Percentiles rank a stretch among this genome's conserved stretches.
Evolutionary conservation across 2,329 filamentous ascomycete species (phyloP).

Genomic region (Phialophora chinensis): DNA sequence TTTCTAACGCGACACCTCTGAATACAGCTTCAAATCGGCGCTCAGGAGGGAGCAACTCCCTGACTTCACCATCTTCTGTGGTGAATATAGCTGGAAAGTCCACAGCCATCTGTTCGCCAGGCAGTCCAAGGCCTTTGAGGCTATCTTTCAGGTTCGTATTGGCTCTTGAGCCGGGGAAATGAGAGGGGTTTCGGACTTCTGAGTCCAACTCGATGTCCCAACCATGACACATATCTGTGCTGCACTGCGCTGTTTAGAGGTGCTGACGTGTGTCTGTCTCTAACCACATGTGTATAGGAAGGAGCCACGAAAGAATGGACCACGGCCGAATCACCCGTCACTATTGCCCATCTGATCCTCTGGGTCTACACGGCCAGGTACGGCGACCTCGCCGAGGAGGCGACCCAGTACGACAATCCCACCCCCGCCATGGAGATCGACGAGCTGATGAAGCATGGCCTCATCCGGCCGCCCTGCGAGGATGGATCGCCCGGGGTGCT

Average conservation of each 20-base stretch:
- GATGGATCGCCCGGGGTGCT: background rate
- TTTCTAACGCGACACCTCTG: background rate
- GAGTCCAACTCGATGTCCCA: background rate
- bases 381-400: background rate
- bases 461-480: background rate
- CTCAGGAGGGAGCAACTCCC: conserved; percentile 18
- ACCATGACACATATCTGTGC: background rate
- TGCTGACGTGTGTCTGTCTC: background rate
- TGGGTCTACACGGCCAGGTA: conserved; percentile 26
- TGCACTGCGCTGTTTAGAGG: background rate
- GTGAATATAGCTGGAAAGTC: conserved; percentile 24
- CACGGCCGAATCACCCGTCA: conserved; percentile 26
- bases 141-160: background rate
- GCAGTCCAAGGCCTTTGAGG: conserved; percentile 13
- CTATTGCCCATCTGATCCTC: conserved; percentile 27
- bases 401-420: background rate
- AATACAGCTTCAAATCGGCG: conserved; percentile 14
- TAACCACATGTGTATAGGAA: background rate
- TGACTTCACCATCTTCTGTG: conserved; percentile 20
- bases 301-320: conserved; percentile 6
- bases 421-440: background rate
- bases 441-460: conserved; percentile 13
- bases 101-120: conserved; percentile 10
- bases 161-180: no score
- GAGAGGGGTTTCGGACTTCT: background rate